phyloP scores from a whole-genome alignment of 2,329 filamentous ascomycete species.

The Plenodomus biglobosus region DNA sequence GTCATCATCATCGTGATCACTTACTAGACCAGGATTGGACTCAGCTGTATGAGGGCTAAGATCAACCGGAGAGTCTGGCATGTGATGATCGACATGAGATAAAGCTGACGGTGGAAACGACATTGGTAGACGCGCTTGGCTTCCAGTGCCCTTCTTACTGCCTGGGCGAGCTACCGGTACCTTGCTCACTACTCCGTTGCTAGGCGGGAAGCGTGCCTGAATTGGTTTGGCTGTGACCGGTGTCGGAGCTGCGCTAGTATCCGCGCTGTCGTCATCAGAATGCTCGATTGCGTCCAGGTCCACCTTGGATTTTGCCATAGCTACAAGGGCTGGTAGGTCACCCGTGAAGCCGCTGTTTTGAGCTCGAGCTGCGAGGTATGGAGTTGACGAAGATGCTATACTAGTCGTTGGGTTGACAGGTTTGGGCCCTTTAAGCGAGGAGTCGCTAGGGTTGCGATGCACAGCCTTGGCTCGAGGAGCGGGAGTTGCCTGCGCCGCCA shows the following conservation, averaged over 20 bases:
- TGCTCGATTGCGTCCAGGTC: constrained; percentile 40
- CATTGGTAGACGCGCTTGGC: constrained; percentile 35
- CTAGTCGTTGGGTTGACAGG: constrained; percentile 27
- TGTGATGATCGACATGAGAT: constrained; percentile 29
- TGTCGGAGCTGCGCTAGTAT: constrained; percentile 33
- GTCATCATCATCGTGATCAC: constrained; percentile 53
- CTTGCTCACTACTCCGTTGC: constrained; percentile 33
- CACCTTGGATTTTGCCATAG: constrained; percentile 40
- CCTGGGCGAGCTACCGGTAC: constrained; percentile 33
- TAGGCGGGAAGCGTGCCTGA: constrained; percentile 36
- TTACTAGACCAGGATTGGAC: constrained; percentile 54
- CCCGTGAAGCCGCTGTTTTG: constrained; percentile 48
- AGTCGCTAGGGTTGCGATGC: constrained; percentile 31
- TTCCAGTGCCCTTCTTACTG: constrained; percentile 34
- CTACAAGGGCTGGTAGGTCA: constrained; percentile 42
- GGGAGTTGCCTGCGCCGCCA: constrained; percentile 32
- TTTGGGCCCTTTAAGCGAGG: constrained; percentile 20
- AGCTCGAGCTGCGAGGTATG: constrained; percentile 46
- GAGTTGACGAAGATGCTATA: constrained; percentile 45
- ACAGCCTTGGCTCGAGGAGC: constrained; percentile 34
- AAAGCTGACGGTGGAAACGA: constrained; percentile 34
- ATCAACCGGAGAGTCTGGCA: constrained; percentile 42
- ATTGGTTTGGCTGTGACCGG: constrained; percentile 29
- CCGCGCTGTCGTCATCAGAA: constrained; percentile 40
- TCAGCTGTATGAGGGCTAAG: constrained; percentile 53